These are phyloP conservation scores for Glycine latifolia DNA, from an alignment of 306 rosid species.

Conservation along the genomic window DNA sequence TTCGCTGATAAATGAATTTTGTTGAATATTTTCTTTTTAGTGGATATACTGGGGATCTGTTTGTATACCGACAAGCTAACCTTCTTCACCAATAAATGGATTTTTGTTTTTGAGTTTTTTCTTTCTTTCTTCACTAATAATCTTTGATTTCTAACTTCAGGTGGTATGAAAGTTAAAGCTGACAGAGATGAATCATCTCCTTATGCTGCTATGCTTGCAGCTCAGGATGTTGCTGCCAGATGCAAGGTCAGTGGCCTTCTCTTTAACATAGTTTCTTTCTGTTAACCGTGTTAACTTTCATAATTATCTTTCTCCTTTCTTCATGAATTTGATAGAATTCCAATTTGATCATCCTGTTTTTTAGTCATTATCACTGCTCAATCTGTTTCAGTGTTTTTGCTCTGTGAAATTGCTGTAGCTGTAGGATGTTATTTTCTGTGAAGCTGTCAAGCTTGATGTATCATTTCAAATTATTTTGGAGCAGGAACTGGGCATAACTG, in stretches of 20 bases:
- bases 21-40: neutral
- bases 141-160: conserved; percentile 36
- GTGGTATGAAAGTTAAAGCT: conserved; percentile 99
- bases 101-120: too few species aligned
- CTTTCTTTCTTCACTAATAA: too few species aligned
- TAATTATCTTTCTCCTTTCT: too few species aligned
- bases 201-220: conserved; percentile 95
- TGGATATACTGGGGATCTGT: neutral
- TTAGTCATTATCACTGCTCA: neutral
- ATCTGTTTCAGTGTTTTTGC: neutral
- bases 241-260: conserved; percentile 64
- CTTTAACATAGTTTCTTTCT: too few species aligned
- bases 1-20: neutral
- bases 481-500: conserved; percentile 87
- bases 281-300: too few species aligned
- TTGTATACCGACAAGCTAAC: too few species aligned
- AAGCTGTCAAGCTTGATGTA: neutral
- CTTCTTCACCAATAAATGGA: too few species aligned
- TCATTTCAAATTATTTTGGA: conserved; percentile 3
- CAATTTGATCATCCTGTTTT: too few species aligned
- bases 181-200: conserved; percentile 95
- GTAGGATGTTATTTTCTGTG: neutral
- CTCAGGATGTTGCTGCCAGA: conserved; percentile 84
- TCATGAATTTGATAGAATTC: too few species aligned
- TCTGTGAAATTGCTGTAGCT: neutral